Base-by-base conservation (phyloP, 352 stramenopile species). In the Phytophthora agathidicida region DNA sequence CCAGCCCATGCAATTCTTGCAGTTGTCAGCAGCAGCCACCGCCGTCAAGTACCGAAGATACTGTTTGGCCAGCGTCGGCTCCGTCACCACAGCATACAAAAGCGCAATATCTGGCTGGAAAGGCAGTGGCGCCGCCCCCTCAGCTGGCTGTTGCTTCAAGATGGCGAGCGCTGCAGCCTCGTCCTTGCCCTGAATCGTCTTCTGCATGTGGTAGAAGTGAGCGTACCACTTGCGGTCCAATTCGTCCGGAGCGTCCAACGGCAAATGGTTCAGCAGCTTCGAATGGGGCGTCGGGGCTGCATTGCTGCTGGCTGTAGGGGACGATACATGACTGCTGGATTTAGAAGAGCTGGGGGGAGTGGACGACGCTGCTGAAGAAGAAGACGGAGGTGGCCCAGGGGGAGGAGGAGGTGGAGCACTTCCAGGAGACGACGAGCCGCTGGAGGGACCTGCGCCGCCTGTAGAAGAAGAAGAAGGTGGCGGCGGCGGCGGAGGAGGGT, bases 141-240 rank as follows among this genome's bases (percentile, higher is more conserved):
- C 58, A 11, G 60, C 60, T 7, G 78, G 63, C 47, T 77, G 60
- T 50, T 86, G 75, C 56, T 94, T 91, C 14, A 94, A 60, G 3
- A 91, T 68, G 14, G 65, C 69, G 11, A 94, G 63, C 17, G 65
- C 60, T 1, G 69, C 55, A 2, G 65, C 42, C 23, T 92, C 80
- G 64, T 93, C 82, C 41, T 91, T 91, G 47, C 73, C 73, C 22
- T 88, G 78, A 26, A 94, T 82, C 22, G 79, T 66, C 58, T 93
- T 94, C 41, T 93, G 86, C 75, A 93, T 87, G 60, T 91, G 80
- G 46, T 92, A 91, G 42, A 88, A 93, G 39, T 94, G 86, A 33
- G 82, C 83, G 35, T 89, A 92, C 86, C 86, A 95, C 48, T 95
- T 95, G 39, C 86, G 80, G 33, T 95, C 86, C 31, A 93, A 55